These are phyloP conservation scores for Quercus lobata DNA, from an alignment of 331 rosid species.

Conservation along the genomic window DNA sequence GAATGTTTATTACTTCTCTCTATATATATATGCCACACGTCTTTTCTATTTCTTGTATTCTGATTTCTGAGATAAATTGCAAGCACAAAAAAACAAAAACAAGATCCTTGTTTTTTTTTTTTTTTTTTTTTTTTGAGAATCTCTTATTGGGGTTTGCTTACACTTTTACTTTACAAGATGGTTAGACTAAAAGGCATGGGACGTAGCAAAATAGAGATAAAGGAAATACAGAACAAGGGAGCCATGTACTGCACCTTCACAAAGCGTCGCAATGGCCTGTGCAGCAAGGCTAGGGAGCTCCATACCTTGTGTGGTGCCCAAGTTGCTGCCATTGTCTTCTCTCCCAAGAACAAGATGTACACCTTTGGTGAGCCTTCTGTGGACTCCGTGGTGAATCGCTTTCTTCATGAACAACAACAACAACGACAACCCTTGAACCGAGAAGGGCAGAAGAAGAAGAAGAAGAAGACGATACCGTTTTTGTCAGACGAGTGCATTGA, in stretches of 20 bases:
- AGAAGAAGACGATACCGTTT: too few relatives aligned
- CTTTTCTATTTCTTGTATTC: too few relatives aligned
- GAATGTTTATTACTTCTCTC: too few relatives aligned
- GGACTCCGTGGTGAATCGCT: not conserved
- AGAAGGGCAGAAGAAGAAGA: too few relatives aligned
- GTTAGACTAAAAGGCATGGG: not conserved
- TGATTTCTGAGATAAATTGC: too few relatives aligned
- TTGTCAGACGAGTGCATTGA: not conserved
- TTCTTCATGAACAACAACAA: not conserved
- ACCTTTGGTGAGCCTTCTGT: not conserved
- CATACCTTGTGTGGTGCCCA: not conserved
- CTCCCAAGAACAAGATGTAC: not conserved
- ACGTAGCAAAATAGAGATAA: not conserved
- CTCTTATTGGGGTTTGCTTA: too few relatives aligned
- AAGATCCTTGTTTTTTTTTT: not conserved
- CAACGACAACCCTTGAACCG: too few relatives aligned
- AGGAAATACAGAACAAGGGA: not conserved
- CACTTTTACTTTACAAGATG: not conserved
- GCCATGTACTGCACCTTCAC: not conserved
- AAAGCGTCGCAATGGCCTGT: conserved; percentile 8
- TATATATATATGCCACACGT: too few relatives aligned
- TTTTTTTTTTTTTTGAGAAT: not conserved
- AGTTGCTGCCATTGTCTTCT: not conserved
- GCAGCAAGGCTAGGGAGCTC: not conserved
- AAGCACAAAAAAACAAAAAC: too few relatives aligned